Conservation (phyloP, 1,284 basidiomycete species). For the Hemileia vastatrix region DNA sequence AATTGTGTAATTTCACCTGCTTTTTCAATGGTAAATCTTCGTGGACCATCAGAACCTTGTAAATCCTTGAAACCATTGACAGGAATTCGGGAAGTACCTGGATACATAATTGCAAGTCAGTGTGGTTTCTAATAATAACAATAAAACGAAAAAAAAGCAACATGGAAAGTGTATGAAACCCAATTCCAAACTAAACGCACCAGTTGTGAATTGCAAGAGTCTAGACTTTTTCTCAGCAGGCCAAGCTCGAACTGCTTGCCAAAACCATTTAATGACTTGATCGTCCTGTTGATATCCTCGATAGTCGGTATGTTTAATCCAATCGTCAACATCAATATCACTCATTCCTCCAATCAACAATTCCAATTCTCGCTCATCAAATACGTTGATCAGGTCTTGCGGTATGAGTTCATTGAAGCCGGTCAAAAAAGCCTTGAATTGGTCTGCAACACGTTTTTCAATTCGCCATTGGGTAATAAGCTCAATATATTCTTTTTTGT, state of each 20-base stretch:
- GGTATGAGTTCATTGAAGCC: conserved; percentile 94
- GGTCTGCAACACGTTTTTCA: conserved; percentile 79
- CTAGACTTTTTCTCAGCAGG: conserved; percentile 28
- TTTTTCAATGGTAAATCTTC: conserved; percentile 35
- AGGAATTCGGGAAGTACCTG: conserved; percentile 29
- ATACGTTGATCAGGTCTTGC: conserved; percentile 87
- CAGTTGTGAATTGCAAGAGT: conserved; percentile 77
- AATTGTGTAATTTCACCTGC: conserved; percentile 25
- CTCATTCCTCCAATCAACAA: conserved; percentile 96
- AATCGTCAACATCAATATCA: conserved; percentile 74
- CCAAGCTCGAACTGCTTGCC: conserved; percentile 86
- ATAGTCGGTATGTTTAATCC: conserved; percentile 57
- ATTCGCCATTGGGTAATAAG: conserved; percentile 88
- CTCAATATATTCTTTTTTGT: conserved; percentile 99
- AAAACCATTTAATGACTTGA: conserved; percentile 99
- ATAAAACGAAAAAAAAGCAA: neutral
- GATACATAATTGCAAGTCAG: no score
- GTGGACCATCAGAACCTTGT: conserved; percentile 33
- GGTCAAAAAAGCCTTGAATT: conserved; percentile 90
- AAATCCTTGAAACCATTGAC: conserved; percentile 34
- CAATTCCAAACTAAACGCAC: conserved; percentile 42
- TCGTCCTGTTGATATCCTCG: conserved; percentile 52
- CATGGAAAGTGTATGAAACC: neutral
- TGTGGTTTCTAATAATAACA: no score
- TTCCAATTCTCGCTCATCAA: conserved; percentile 95